These are phyloP conservation scores for Chloranthus sessilifolius DNA, from an alignment of 164 flowering plant species.

Conservation along the genomic window DNA sequence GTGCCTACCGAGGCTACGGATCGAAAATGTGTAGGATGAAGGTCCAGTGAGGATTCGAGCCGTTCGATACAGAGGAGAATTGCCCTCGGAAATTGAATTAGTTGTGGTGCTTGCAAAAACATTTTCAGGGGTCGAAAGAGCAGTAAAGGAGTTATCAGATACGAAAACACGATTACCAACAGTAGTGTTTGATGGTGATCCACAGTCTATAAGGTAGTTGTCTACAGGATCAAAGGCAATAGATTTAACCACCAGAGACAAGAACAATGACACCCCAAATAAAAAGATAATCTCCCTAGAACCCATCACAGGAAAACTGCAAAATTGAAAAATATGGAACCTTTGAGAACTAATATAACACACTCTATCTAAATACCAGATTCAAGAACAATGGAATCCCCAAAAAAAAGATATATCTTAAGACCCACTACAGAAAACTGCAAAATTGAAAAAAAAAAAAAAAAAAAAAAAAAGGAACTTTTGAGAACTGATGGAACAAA, in stretches of 20 bases:
- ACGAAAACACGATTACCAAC: constrained; percentile 40
- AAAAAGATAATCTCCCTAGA: too few relatives aligned
- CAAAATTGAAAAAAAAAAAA: too few relatives aligned
- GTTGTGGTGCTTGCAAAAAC: constrained; percentile 27
- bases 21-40: constrained; percentile 37
- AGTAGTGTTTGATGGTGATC: constrained; percentile 41
- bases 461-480: too few relatives aligned
- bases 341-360: constrained; percentile 44
- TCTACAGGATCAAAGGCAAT: constrained; percentile 43
- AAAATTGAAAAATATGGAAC: too few relatives aligned
- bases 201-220: constrained; percentile 57
- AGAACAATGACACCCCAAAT: constrained; percentile 26
- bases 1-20: constrained; percentile 43
- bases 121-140: constrained; percentile 27
- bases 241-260: constrained; percentile 19
- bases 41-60: constrained; percentile 40
- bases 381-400: too few relatives aligned
- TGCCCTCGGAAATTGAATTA: constrained; percentile 13
- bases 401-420: too few relatives aligned
- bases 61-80: constrained; percentile 34
- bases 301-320: too few relatives aligned
- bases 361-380: constrained; percentile 35
- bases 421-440: too few relatives aligned
- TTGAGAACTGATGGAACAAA: too few relatives aligned
- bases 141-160: constrained; percentile 30